Base-by-base conservation (phyloP, 2,329 filamentous ascomycete species). In the Cercospora zeae-maydis region DNA sequence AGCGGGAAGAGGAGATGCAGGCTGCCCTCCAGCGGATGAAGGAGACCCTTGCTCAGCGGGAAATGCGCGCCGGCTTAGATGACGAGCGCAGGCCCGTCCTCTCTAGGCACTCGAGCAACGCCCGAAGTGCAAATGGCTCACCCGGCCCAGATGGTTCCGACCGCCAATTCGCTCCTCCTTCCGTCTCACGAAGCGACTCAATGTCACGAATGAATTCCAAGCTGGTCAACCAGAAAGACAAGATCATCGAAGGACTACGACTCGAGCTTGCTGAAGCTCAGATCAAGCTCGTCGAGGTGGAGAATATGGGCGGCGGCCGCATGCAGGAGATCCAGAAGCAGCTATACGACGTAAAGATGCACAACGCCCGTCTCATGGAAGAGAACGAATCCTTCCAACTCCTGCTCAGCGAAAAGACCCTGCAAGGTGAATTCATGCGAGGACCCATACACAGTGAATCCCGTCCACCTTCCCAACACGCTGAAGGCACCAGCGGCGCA, bases 361-460 rank as follows among this genome's bases (percentile, higher is more conserved):
- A 92, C 69, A 99, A 98, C 74, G 95, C 95, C 62, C 87, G 93
- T 51, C 82, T 99, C 66, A 95, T 97, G 90, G 95, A 99, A 78
- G 95, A 99, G 77, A 98, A 98, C 73, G 95, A 99, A 78, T 96
- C 92, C 78, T 99, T 96, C 78, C 93, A 98, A 78, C 84, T 98
- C 37, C 86, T 99, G 16, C 86, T 99, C 24, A 92, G 92, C 73
- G 93, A 98, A 77, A 93, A 92, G 82, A 98, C 95, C 1, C 84
- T 99, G 63, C 96, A 96, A 74, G 95, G 95, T 31, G 93, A 98
- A 74, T 93, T 72, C 53, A 61, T 74, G 34, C 59, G 66, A 54
- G 61, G 63, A 36, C 67, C 68, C 8, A 66, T 65, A 9, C 65
- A 64, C 27, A 49, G 37, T 27, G 61, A 84, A 85, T 72, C 92